Evolutionary conservation across 2,329 filamentous ascomycete species (phyloP).

Genomic region (Metarhizium album): DNA sequence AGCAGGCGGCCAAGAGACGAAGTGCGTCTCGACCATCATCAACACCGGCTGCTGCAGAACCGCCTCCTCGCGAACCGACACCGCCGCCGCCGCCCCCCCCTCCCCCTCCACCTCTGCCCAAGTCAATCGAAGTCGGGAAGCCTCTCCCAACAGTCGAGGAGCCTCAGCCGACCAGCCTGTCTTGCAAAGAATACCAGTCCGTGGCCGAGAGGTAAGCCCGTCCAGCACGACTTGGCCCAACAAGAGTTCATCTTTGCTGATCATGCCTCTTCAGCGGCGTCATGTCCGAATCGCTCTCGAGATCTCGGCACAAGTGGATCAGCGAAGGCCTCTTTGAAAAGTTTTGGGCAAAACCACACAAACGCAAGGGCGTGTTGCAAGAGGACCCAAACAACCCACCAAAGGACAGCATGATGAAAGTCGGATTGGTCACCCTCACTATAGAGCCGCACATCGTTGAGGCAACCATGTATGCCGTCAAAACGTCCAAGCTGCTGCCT

Average conservation of each 20-base stretch:
- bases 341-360: constrained; percentile 64
- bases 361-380: constrained; percentile 53
- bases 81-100: constrained; percentile 20
- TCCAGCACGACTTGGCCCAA: neutral
- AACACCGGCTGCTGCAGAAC: constrained; percentile 29
- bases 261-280: constrained; percentile 49
- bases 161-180: constrained; percentile 53
- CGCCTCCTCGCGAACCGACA: constrained; percentile 23
- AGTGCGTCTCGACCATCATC: constrained; percentile 41
- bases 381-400: constrained; percentile 57
- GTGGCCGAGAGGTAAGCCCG: constrained; percentile 55
- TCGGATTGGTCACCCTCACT: constrained; percentile 62
- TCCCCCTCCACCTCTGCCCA: constrained; percentile 42
- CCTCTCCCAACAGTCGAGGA: constrained; percentile 61
- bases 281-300: constrained; percentile 58
- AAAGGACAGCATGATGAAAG: constrained; percentile 61
- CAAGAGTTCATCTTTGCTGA: neutral
- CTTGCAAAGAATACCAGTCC: constrained; percentile 58
- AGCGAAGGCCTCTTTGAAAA: constrained; percentile 63
- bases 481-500: constrained; percentile 45
- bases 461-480: constrained; percentile 61
- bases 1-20: constrained; percentile 50
- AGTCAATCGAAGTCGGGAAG: constrained; percentile 51
- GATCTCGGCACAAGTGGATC: constrained; percentile 66
- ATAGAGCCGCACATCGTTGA: constrained; percentile 75